Base-by-base conservation (phyloP, 345 rosid species). In the Murraya paniculata region DNA sequence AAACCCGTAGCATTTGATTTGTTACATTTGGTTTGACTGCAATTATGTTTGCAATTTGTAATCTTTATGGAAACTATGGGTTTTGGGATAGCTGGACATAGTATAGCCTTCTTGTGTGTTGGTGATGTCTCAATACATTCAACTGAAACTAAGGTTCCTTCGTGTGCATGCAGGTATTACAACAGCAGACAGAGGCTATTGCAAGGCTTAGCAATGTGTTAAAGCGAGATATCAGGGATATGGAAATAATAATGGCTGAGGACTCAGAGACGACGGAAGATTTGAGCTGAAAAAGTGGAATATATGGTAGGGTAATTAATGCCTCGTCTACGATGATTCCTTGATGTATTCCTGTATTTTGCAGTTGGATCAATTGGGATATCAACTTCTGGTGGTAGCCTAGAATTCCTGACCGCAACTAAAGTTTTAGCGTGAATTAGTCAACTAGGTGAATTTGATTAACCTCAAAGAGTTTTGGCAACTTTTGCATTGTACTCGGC, bases 121-220 rank as follows among this genome's bases (percentile, higher is more conserved):
- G 9, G 22, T 3, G 30, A 21, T 71, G 57, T 55, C 21, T 9
- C 21, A 21, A 50, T 30, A 1, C 45, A 45, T 64, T 28, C 10
- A 11, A 28, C 30, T 64, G 19, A 33, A 71, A 57, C 56, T 9
- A 38, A 79, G 35, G 57, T 68, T 74, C 38, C 48, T 55, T 50
- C 6, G 5, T 39, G 78, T 27, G 64, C 65, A 9, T 58, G 62
- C 80, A 88, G 94, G 99, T 94, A 61, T 81, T 96, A 79, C 99
- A 96, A 69, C 97, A 90, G 68, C 97, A 94, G 86, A 94, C 98
- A 1, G 94, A 90, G 81, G 98, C 99, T 61, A 87, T 94, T 30
- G 95, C 94, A 57, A 90, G 93, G 81, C 91, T 96, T 45, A 95
- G 92, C 55, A 90, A 79, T 19, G 93, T 93, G 61, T 84, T 95